phyloP scores from a whole-genome alignment of 768 basidiomycete genomes.

The Rhizopogon roseolus region DNA sequence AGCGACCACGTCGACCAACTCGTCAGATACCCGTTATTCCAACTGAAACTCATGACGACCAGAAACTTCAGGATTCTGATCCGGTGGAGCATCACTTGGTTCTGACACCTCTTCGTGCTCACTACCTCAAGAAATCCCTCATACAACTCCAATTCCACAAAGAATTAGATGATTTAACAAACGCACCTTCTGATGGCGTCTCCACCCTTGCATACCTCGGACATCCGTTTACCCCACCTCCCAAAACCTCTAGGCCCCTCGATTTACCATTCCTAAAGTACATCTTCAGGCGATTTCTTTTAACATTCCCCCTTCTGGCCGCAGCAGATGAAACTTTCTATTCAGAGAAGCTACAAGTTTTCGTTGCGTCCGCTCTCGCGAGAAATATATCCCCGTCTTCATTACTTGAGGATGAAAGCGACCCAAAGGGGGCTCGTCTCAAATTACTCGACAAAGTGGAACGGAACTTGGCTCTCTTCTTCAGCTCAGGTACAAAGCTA shows the following conservation, averaged over 20 bases:
- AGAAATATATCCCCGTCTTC: slow-evolving; percentile 68
- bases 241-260: slow-evolving; percentile 47
- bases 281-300: slow-evolving; percentile 87
- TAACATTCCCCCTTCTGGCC: slow-evolving; percentile 93
- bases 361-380: slow-evolving; percentile 75
- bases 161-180: slow-evolving; percentile 71
- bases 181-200: slow-evolving; percentile 34
- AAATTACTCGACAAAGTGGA: slow-evolving; percentile 77
- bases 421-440: slow-evolving; percentile 53
- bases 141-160: slow-evolving; percentile 77
- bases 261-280: slow-evolving; percentile 89
- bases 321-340: slow-evolving; percentile 90
- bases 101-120: slow-evolving; percentile 86
- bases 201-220: slow-evolving; percentile 86
- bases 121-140: slow-evolving; percentile 97
- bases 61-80: not conserved
- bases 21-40: slow-evolving; percentile 6
- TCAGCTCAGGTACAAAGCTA: slow-evolving; percentile 80
- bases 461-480: slow-evolving; percentile 77
- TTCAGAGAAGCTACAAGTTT: slow-evolving; percentile 91
- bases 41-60: not conserved
- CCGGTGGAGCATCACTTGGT: slow-evolving; percentile 10
- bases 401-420: slow-evolving; percentile 48
- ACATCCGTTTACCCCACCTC: slow-evolving; percentile 74
- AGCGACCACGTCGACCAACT: slow-evolving; percentile 8